Base-by-base conservation (phyloP, 441 rosid genomes). In the Mallotus repandus region DNA sequence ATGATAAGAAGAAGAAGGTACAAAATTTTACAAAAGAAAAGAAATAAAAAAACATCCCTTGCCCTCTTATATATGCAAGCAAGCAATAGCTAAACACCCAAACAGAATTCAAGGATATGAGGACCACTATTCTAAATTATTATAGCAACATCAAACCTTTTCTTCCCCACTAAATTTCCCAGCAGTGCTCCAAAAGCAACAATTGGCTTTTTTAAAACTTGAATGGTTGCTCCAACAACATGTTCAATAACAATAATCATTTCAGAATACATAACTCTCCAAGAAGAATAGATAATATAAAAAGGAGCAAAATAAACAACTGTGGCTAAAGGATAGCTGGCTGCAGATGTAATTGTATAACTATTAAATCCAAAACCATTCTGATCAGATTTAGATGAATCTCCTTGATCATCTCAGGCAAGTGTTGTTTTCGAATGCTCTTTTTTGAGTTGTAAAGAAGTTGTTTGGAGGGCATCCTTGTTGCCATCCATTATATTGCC, bases 161-260 rank as follows among this genome's bases (percentile, higher is more conserved):
- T 89, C 86, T 88, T 87, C 50, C 78, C 63, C 32, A 77, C 70
- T 19, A 69, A 54, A 50, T 71, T 79, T 55, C 97, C 97, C 32
- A 86, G 82, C 77, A 89, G 77, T 46, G 87, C 87, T 64, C 89
- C 94, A 66, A 91, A 82, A 78, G 81, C 87, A 75, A 88, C 73
- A 64, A 73, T 83, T 63, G 88, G 91, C 79, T 86, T 89, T 88
- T 86, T 88, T 64, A 77, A 82, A 75, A 67, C 85, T 80, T 79
- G 89, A 78, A 85, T 82, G 43, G 83, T 83, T 52, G 87, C 87
- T 76, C 77, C 87, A 70, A 82, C 63, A 77, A 49, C 87, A 97
- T 95, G 77, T 66, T 66, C 53, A 63, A 52, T 50, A 74, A 72
- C 73, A 66, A 75, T 56, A 73, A 63, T 29, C 35, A 29, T 68